A percentile compares a stretch with the other conserved stretches of the same genome.
These are phyloP conservation scores for Termitomyces sp. DNA, from an alignment of 768 basidiomycete species.

Conservation along the genomic window DNA sequence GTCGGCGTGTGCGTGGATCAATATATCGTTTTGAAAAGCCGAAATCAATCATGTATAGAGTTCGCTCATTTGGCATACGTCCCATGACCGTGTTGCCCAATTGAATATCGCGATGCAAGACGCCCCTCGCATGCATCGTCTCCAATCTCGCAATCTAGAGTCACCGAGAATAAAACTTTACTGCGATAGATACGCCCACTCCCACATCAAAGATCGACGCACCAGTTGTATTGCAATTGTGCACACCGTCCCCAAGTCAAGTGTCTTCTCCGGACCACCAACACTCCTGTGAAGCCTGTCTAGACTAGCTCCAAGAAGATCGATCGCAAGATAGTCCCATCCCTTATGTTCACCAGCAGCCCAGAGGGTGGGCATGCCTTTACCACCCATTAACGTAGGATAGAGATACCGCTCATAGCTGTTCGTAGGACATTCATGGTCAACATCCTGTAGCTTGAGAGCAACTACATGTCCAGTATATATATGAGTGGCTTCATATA, in stretches of 20 bases:
- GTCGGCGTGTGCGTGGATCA: conserved; percentile 56
- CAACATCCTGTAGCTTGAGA: conserved; percentile 63
- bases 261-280: conserved; percentile 39
- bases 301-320: conserved; percentile 65
- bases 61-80: conserved; percentile 47
- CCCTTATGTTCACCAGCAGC: conserved; percentile 49
- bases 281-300: conserved; percentile 54
- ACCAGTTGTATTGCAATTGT: conserved; percentile 76
- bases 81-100: conserved; percentile 74
- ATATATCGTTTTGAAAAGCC: conserved; percentile 79
- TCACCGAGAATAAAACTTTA: conserved; percentile 1
- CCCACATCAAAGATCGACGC: conserved; percentile 16
- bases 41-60: conserved; percentile 81
- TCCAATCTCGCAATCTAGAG: conserved; percentile 63
- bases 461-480: conserved; percentile 58
- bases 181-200: background rate
- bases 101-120: conserved; percentile 76
- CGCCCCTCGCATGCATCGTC: conserved; percentile 68
- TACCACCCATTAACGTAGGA: conserved; percentile 63
- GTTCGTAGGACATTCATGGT: conserved; percentile 76
- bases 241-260: conserved; percentile 71
- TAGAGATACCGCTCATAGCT: conserved; percentile 65
- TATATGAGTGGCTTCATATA: conserved; percentile 57
- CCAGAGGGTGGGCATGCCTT: conserved; percentile 71
- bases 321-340: conserved; percentile 75